Base-by-base conservation (phyloP, 108 stramenopile genomes). In the Parmales sp. region DNA sequence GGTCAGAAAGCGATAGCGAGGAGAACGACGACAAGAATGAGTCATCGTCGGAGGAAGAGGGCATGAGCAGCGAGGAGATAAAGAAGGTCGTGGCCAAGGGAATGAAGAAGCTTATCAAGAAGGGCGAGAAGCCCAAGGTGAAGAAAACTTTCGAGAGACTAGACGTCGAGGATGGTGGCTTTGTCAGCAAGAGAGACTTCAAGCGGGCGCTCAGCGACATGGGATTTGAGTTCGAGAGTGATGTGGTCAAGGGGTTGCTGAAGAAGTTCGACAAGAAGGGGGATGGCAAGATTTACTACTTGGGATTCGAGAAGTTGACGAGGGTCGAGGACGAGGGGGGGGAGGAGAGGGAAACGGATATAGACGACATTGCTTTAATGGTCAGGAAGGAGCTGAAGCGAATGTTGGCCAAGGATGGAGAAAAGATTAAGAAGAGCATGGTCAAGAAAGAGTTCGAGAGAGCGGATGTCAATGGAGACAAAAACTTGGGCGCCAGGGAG, bases 241-340 rank as follows among this genome's bases (percentile, higher is more conserved):
- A 29, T n/a, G 45, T 34, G 1, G 9, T 67, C 20, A 45, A 65
- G 20, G n/a, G 9, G 6, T n/a, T 65, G 38, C 23, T 65, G 16
- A 65, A 65, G 38, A 65, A 65, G 37, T 65, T 65, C 38, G 64
- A 65, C 64, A 65, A 65, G 64, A 39, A 65, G 18, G 64, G 28
- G 38, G 29, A 65, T 23, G 64, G 64, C 9, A 65, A 65, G 16
- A 43, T 67, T 41, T 36, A 26, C 66, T 48, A 48, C 66, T 26
- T n/a, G 18, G 34, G 29, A 31, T 67, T 67, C 45, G 45, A 48
- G 29, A 45, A 45, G 29, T 41, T 13, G 22, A 23, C 39, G 26
- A n/a, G n/a, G n/a, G n/a, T n/a, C n/a, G n/a, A n/a, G n/a, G n/a
- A n/a, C n/a, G n/a, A n/a, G n/a, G 43, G 26, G 3, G 22, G 65